phyloP scores from a whole-genome alignment of 192 early-diverging fungal genomes.

The Umbelopsis vinacea region DNA sequence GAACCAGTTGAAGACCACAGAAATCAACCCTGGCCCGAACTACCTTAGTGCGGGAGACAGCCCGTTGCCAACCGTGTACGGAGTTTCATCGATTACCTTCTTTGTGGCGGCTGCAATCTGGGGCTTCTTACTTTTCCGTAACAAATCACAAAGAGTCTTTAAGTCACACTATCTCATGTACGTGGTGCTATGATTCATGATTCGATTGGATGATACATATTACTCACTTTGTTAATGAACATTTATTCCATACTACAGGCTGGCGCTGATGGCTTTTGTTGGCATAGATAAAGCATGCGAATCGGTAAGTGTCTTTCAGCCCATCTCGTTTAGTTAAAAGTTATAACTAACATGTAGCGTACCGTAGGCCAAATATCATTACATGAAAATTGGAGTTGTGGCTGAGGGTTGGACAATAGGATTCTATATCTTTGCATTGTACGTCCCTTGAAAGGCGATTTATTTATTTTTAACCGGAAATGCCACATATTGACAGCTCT shows the following conservation, averaged over 20 bases:
- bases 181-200: background rate
- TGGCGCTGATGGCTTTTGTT: conserved; percentile 49
- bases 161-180: conserved; percentile 58
- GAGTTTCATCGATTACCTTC: conserved; percentile 39
- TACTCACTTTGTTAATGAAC: background rate
- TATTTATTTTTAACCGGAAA: background rate
- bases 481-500: background rate
- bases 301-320: conserved; percentile 37
- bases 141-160: conserved; percentile 49
- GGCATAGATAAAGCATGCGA: conserved; percentile 56
- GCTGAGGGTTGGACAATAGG: conserved; percentile 58
- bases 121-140: conserved; percentile 31
- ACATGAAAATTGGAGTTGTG: conserved; percentile 51
- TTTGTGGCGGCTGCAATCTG: conserved; percentile 41
- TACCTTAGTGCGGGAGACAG: conserved; percentile 58
- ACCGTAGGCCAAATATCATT: conserved; percentile 49
- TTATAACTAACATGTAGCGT: too few relatives aligned
- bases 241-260: conserved; percentile 28
- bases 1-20: conserved; percentile 45
- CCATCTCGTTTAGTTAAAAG: too few relatives aligned
- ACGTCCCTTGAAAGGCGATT: conserved; percentile 19
- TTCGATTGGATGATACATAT: background rate
- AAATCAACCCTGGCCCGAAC: conserved; percentile 54
- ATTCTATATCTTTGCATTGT: conserved; percentile 61
- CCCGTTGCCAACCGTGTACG: conserved; percentile 55